Conservation (phyloP, 768 basidiomycete genomes). For the Boletus rubroflammeus region DNA sequence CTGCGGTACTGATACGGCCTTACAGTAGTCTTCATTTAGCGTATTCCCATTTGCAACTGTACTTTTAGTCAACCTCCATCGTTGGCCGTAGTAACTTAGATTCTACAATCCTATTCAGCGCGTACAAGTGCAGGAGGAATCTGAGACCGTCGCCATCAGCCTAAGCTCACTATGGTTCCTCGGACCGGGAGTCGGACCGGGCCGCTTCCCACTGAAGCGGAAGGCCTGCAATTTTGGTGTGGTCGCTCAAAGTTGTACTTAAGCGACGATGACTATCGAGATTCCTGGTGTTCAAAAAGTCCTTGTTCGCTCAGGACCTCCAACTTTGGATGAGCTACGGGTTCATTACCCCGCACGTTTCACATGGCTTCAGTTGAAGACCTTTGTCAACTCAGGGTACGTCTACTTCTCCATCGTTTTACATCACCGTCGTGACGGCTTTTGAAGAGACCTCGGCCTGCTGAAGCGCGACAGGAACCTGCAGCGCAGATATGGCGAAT, state of each 20-base stretch:
- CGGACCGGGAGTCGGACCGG: neutral
- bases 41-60: constrained; percentile 12
- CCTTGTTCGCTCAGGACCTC: constrained; percentile 53
- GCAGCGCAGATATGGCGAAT: constrained; percentile 63
- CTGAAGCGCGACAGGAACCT: constrained; percentile 70
- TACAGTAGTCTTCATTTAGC: constrained; percentile 5
- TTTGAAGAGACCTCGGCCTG: constrained; percentile 70
- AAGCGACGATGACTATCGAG: constrained; percentile 19
- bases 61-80: constrained; percentile 4
- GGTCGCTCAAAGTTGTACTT: neutral
- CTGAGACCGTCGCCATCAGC: too few species aligned
- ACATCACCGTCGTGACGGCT: neutral
- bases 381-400: constrained; percentile 77
- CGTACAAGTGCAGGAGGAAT: neutral
- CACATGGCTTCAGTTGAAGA: constrained; percentile 72
- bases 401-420: constrained; percentile 7
- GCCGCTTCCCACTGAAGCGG: neutral
- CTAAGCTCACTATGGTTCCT: neutral
- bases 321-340: constrained; percentile 63
- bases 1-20: neutral
- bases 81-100: too few species aligned
- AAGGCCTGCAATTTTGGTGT: neutral
- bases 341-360: constrained; percentile 71
- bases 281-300: constrained; percentile 22
- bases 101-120: neutral